Evolutionary conservation across 345 rosid genomes (phyloP).

Genomic region (Acer yangbiense): DNA sequence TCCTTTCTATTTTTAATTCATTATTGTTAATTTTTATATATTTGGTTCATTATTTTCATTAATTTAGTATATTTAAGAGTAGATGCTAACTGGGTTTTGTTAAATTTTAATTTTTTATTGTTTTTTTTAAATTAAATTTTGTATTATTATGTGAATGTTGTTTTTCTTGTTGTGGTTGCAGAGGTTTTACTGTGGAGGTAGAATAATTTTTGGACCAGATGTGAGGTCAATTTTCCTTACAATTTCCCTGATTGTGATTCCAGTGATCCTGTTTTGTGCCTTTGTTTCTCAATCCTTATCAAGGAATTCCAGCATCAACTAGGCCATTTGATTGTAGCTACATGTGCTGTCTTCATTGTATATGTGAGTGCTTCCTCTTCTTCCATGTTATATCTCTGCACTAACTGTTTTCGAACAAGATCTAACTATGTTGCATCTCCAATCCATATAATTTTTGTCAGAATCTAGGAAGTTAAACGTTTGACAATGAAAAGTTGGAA

Average conservation of each 20-base stretch:
- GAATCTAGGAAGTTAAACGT: too few species aligned
- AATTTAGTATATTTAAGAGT: too few species aligned
- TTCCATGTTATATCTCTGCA: background rate
- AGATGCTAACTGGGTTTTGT: background rate
- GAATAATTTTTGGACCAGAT: conserved; percentile 85
- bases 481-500: too few species aligned
- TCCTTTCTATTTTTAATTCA: background rate
- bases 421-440: too few species aligned
- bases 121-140: background rate
- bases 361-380: conserved; percentile 45
- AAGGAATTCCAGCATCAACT: conserved; percentile 45
- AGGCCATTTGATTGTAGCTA: conserved; percentile 44
- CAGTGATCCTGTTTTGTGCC: conserved; percentile 68
- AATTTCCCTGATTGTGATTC: conserved; percentile 57
- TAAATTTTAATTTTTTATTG: background rate
- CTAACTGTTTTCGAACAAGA: background rate
- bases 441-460: too few species aligned
- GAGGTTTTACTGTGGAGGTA: conserved; percentile 81
- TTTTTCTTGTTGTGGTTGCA: conserved; percentile 35
- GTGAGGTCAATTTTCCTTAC: conserved; percentile 76
- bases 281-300: conserved; percentile 60
- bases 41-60: too few species aligned
- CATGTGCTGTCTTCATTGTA: conserved; percentile 40
- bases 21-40: too few species aligned
- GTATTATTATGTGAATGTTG: background rate